Percentiles rank a stretch among this genome's conserved stretches.
phyloP scores from a whole-genome alignment of 2,329 filamentous ascomycete genomes.

The Calcarisporium arbuscula region DNA sequence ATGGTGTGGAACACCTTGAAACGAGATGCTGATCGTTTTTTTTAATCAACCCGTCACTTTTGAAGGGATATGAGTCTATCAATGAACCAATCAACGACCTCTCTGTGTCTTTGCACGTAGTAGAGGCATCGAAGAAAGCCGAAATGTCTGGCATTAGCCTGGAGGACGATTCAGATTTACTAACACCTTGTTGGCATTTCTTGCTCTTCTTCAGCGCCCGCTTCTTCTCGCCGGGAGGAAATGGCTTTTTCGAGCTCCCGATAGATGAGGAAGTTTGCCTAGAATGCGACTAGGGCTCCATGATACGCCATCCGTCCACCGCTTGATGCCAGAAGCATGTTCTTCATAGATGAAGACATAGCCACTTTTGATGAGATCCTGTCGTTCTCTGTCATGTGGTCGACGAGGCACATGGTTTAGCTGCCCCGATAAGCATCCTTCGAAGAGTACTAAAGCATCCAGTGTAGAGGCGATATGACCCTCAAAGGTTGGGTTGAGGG shows the following conservation, averaged over 20 bases:
- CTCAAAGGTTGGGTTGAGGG: constrained; percentile 57
- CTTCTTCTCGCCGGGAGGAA: constrained; percentile 80
- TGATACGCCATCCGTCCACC: constrained; percentile 86
- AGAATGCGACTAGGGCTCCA: constrained; percentile 88
- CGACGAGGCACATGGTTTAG: constrained; percentile 73
- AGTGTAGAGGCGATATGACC: constrained; percentile 63
- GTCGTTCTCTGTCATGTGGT: constrained; percentile 78
- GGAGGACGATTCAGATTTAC: constrained; percentile 23
- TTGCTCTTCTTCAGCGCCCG: constrained; percentile 67
- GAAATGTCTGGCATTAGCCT: constrained; percentile 15
- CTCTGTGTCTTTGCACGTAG: constrained; percentile 22
- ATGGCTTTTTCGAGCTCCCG: constrained; percentile 72
- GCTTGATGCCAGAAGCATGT: constrained; percentile 82
- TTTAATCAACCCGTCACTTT: constrained; percentile 75
- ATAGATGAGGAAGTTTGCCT: constrained; percentile 79
- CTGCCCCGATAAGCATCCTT: constrained; percentile 65
- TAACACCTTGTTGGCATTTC: constrained; percentile 25
- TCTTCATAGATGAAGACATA: constrained; percentile 91
- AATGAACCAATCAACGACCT: constrained; percentile 66
- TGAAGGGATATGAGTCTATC: constrained; percentile 87
- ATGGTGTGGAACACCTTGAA: constrained; percentile 71
- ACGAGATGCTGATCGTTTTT: constrained; percentile 83
- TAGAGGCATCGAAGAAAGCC: constrained; percentile 10
- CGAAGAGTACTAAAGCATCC: constrained; percentile 75
- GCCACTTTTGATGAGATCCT: constrained; percentile 72